Conservation (phyloP, 192 early-diverging fungal species). For the Diversispora eburnea region DNA sequence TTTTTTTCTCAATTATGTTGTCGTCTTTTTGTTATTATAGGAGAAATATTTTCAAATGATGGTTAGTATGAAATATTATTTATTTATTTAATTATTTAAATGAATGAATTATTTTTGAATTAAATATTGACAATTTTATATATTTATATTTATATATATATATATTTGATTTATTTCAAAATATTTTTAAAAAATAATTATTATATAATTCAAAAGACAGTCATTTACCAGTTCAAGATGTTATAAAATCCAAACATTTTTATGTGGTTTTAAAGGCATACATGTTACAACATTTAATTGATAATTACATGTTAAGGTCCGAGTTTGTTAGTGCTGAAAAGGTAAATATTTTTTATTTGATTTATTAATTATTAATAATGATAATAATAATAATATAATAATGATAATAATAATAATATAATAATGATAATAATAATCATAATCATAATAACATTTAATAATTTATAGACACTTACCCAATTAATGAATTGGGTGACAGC, state of each 20-base stretch:
- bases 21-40: too few species aligned
- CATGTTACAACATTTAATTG: constrained; percentile 21
- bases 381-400: too few species aligned
- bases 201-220: constrained; percentile 5
- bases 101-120: neutral
- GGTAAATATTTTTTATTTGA: neutral
- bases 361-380: constrained; percentile 34
- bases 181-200: too few species aligned
- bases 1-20: neutral
- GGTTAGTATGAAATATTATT: neutral
- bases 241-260: constrained; percentile 26
- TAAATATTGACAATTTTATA: too few species aligned
- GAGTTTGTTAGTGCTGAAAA: constrained; percentile 23
- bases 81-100: neutral
- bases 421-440: too few species aligned
- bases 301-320: constrained; percentile 21
- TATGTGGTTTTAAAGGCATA: constrained; percentile 26
- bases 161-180: too few species aligned
- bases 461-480: constrained; percentile 34
- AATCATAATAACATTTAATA: too few species aligned
- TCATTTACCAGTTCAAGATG: constrained; percentile 20
- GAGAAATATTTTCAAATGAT: constrained; percentile 24
- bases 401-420: too few species aligned
- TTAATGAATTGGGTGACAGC: constrained; percentile 24
- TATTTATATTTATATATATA: too few species aligned